Evolutionary conservation across 495 filamentous ascomycete species (phyloP).

Genomic region (Hypoxylon lienhwacheense): DNA sequence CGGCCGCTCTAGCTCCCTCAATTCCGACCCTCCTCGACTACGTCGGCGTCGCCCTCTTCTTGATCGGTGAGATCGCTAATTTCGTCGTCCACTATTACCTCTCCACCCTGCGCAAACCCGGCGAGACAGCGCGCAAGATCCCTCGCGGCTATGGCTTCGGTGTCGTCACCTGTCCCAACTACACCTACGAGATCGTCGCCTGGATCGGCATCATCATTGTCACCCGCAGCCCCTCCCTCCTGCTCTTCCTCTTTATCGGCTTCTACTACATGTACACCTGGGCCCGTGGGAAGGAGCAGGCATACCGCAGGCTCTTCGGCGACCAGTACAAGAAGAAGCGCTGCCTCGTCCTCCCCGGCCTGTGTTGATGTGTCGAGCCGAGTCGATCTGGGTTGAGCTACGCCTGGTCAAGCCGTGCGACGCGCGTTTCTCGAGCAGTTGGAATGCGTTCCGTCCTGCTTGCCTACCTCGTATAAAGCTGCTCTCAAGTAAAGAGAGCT

Average conservation of each 20-base stretch:
- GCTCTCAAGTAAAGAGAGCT: too few relatives aligned
- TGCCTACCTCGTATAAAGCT: too few relatives aligned
- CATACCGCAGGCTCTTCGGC: constrained; percentile 85
- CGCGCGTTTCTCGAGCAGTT: too few relatives aligned
- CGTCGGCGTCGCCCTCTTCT: constrained; percentile 67
- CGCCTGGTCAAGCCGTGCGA: too few relatives aligned
- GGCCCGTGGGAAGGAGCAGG: constrained; percentile 90
- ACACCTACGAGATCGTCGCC: constrained; percentile 85
- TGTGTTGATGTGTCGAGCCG: too few relatives aligned
- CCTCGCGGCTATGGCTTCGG: constrained; percentile 83
- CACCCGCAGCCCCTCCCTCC: constrained; percentile 71
- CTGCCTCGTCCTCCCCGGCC: constrained; percentile 73
- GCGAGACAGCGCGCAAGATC: constrained; percentile 83
- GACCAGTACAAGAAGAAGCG: constrained; percentile 89
- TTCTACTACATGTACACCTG: constrained; percentile 76
- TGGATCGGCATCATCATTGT: constrained; percentile 82
- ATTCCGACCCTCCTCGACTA: constrained; percentile 53
- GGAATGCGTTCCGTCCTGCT: background rate
- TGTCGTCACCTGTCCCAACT: constrained; percentile 93
- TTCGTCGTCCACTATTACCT: constrained; percentile 76
- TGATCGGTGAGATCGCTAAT: constrained; percentile 77
- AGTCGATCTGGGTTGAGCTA: too few relatives aligned
- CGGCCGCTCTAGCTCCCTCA: constrained; percentile 57
- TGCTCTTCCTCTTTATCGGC: constrained; percentile 70
- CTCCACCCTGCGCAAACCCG: constrained; percentile 71